Evolutionary conservation across 129 eudicot genomes (phyloP), one percentile per base, ranked within the genome.

Genomic region (Chrysanthemum seticuspe): DNA sequence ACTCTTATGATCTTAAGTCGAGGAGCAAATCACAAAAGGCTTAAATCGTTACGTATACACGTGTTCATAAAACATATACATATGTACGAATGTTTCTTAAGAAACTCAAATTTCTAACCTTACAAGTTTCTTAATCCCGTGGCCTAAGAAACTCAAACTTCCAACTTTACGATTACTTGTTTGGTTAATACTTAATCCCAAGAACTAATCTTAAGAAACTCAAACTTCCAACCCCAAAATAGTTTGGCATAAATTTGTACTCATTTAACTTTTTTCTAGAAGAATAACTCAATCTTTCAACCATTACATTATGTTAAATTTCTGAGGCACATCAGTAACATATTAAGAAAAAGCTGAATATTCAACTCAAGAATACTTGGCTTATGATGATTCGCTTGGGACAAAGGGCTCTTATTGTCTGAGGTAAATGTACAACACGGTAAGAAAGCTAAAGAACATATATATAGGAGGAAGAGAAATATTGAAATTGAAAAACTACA

Each of bases 31-130:
- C 7, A 10, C 25, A 67, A 19, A 1, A 18, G 40, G 58, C 25
- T 48, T 67, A 7, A 15, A 67, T 21, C 19, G 45, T 40, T 40
- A 40, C 45, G 3, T 29, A 29, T 29, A 12, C 18, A 53, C 58
- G n/a, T 53, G 58, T 53, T 29, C 34, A 62, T 31, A 10, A 62
- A 62, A 62, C 67, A 25, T 44, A 31, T 29, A 62, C 67, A 29
- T 3, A 62, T 3, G 34, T 62, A 62, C 45, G 18, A 27, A 18
- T 29, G 14, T 62, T 62, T 31, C 45, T 25, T 62, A 31, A 62
- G 48, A 29, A 4, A 13, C 67, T 62, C 29, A 23, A 31, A 31
- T 29, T 62, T 62, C 49, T 44, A 62, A 62, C 67, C 67, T 29
- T 29, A 27, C 4, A 16, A 5, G 44, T 29, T 29, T 29, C 4